phyloP scores from a whole-genome alignment of 2,329 filamentous ascomycete species.

The Colletotrichum cuscutae region DNA sequence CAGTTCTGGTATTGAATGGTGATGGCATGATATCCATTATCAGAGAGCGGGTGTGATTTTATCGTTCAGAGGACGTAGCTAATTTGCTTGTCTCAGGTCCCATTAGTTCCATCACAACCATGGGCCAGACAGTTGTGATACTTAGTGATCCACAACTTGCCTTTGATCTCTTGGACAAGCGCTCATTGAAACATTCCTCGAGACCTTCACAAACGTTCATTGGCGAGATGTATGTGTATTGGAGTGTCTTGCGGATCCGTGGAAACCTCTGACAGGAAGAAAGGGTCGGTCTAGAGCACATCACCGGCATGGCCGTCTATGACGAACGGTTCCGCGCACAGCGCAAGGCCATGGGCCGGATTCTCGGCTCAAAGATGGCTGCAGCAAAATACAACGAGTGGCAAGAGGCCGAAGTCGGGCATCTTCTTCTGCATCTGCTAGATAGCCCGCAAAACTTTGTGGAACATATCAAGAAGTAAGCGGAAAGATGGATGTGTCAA shows the following conservation, averaged over 20 bases:
- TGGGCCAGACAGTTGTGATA: slow-evolving; percentile 53
- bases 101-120: slow-evolving; percentile 47
- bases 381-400: slow-evolving; percentile 51
- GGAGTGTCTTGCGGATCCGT: accelerated
- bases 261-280: neutral
- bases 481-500: neutral
- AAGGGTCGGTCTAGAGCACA: slow-evolving; percentile 49
- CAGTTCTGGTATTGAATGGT: neutral
- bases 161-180: slow-evolving; percentile 49
- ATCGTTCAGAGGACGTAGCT: neutral
- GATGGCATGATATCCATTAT: neutral
- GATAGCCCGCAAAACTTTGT: slow-evolving; percentile 49
- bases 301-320: slow-evolving; percentile 47
- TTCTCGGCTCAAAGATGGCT: slow-evolving; percentile 54
- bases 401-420: slow-evolving; percentile 55
- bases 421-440: slow-evolving; percentile 54
- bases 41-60: too few species aligned
- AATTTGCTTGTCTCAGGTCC: slow-evolving; percentile 26
- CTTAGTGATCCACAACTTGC: slow-evolving; percentile 50
- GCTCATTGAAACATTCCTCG: slow-evolving; percentile 44
- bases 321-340: slow-evolving; percentile 50
- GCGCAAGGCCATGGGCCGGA: slow-evolving; percentile 56
- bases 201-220: slow-evolving; percentile 46
- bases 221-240: slow-evolving; percentile 47
- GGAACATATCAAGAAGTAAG: slow-evolving; percentile 54